Conservation (phyloP, 208 protist species). For the Kentomonas sorsogonicus region DNA sequence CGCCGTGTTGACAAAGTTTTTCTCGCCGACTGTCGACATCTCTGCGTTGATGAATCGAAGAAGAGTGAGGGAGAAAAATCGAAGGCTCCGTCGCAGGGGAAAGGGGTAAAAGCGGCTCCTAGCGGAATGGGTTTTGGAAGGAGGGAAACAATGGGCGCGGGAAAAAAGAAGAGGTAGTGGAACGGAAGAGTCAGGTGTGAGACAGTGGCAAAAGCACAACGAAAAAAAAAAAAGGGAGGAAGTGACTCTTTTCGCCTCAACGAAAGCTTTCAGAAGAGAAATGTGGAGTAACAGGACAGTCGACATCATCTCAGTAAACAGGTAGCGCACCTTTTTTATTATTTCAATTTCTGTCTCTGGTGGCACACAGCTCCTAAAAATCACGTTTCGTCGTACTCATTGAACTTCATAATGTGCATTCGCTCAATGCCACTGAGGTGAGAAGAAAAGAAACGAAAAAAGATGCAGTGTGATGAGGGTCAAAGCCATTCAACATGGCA, state of each 20-base stretch:
- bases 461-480: not conserved
- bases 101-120: too few relatives aligned
- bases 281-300: not conserved
- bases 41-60: too few relatives aligned
- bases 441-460: constrained; percentile 8
- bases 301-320: too few relatives aligned
- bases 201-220: not conserved
- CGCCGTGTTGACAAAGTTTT: constrained; percentile 43
- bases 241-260: not conserved
- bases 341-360: too few relatives aligned
- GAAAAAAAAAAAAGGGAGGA: constrained; percentile 12
- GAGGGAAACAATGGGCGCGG: constrained; percentile 10
- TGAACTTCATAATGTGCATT: too few relatives aligned
- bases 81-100: too few relatives aligned
- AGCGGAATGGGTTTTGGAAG: not conserved
- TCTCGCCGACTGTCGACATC: constrained; percentile 26
- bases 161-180: constrained; percentile 15
- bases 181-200: not conserved
- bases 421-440: too few relatives aligned
- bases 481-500: not conserved
- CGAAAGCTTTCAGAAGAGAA: not conserved
- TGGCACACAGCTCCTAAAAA: too few relatives aligned
- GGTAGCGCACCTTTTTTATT: too few relatives aligned
- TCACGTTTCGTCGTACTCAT: too few relatives aligned
- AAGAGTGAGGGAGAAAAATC: too few relatives aligned